Base-by-base conservation (phyloP, 2,329 filamentous ascomycete species). In the Apiospora malaysiana region DNA sequence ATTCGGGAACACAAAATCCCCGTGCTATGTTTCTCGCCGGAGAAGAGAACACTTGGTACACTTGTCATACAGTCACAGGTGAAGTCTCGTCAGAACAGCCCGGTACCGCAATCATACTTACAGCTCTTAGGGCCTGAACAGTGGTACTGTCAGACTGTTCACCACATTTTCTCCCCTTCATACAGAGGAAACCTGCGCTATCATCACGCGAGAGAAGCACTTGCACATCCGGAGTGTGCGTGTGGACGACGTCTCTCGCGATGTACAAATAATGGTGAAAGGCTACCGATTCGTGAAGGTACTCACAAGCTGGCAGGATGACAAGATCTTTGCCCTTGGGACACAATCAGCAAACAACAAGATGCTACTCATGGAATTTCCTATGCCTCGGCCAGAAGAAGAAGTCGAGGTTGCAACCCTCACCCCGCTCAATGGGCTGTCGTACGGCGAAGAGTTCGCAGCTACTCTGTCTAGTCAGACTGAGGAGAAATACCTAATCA, bases 41-140 rank as follows among this genome's bases (percentile, higher is more conserved):
- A 63, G 56, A 63, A 63, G 21, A 63, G 18, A 40, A 63, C 56
- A 32, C 56, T 63, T 40, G 32, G 56, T 40, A 63, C 56, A 23
- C 56, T 63, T 23, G 18, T 63, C 56, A 63, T 63, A 63, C 56
- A 63, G 32, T 63, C 56, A n/a, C 56, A 63, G 56, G 56, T 63
- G 40, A 40, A n/a, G 37, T 3, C 6, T n/a, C 25, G 7, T 27
- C 23, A 25, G 27, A 21, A 37, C 37, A 8, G 6, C 27, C 27
- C 16, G n/a, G 56, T 40, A 12, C n/a, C 56, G 40, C 56, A 9
- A n/a, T 40, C 7, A 63, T 40, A n/a, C 56, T 63, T 37, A 63
- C 56, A 63, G 18, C 18, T 63, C 16, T n/a, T 18, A 63, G 56
- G 56, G 56, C 18, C 56, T 40, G 21, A 32, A 63, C n/a, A 63